phyloP scores from a whole-genome alignment of 2,329 filamentous ascomycete species.

The Neonectria ditissima region DNA sequence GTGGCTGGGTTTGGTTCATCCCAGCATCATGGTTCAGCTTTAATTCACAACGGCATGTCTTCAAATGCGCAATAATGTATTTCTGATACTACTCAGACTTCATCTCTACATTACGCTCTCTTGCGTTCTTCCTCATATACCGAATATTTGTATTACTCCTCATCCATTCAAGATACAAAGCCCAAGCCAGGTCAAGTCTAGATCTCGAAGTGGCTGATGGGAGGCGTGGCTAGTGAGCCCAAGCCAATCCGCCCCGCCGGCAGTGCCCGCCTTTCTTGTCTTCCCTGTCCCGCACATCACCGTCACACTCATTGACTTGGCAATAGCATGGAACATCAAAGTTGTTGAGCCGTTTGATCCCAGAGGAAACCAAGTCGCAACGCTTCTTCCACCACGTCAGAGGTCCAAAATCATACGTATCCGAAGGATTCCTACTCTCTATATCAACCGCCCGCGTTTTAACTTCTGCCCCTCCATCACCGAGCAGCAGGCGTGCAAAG shows the following conservation, averaged over 20 bases:
- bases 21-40: neutral
- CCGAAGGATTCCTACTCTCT: neutral
- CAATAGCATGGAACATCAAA: slow-evolving; percentile 7
- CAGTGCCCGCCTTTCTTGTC: slow-evolving; percentile 19
- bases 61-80: neutral
- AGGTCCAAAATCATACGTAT: neutral
- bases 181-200: neutral
- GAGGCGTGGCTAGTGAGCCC: slow-evolving; percentile 20
- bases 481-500: slow-evolving; percentile 9
- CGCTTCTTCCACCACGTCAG: slow-evolving; percentile 1
- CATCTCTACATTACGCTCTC: no score
- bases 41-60: neutral
- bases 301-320: slow-evolving; percentile 20
- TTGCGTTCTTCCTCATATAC: no score
- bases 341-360: slow-evolving; percentile 14
- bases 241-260: slow-evolving; percentile 13
- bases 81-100: neutral
- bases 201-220: slow-evolving; percentile 21
- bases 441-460: neutral
- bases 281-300: slow-evolving; percentile 27
- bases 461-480: slow-evolving; percentile 2
- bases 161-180: neutral
- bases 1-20: neutral
- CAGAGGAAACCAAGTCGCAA: neutral
- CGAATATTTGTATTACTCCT: neutral